Base-by-base conservation (phyloP, 1,284 basidiomycete species). In the Tausonia pullulans region DNA sequence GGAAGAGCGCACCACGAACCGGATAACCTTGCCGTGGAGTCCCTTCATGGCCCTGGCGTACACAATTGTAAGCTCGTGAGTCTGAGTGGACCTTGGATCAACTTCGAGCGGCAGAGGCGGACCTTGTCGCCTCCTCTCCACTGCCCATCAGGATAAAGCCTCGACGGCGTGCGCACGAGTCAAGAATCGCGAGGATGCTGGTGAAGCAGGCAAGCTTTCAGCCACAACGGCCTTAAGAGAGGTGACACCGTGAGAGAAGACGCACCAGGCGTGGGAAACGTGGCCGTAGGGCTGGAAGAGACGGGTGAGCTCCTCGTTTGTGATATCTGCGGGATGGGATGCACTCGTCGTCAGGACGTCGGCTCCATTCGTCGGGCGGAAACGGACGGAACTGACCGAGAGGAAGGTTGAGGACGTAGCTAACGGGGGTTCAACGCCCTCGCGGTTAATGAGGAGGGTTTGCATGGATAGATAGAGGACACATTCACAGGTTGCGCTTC, bases 401-500 rank as follows among this genome's bases (percentile, higher is more conserved):
- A 5, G 64, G 64, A 14, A 65, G 60, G 43, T 65, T 65, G 55
- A 65, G 64, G 14, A 65, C 64, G 49, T 65, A 65, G 48, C 63
- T 65, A 27, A 16, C 53, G 5, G 45, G 59, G 40, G 27, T 27
- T 27, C 27, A 27, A 27, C 27, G 2, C 27, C 27, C 27, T 27
- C 27, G 27, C 27, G 27, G 13, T 27, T 3, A 10, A 55, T 40
- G 4, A 16, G 39, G 7, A 27, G 27, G 27, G 27, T 27, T 27
- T 27, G 1, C 27, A 27, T 27, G 27, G 27, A 27, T 27, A 27
- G 27, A 27, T 27, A 27, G 27, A 27, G 14, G 4, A 11, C 13
- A 46, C 40, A 54, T 51, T 52, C 41, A 61, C 60, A 61, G 60
- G 51, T 61, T 61, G 10, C 60, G 43, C 60, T 53, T 61, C n/a